Percentiles rank a stretch among this genome's conserved stretches.
These are phyloP conservation scores for Begonia loranthoides DNA, from an alignment of 306 rosid species.

Conservation along the genomic window DNA sequence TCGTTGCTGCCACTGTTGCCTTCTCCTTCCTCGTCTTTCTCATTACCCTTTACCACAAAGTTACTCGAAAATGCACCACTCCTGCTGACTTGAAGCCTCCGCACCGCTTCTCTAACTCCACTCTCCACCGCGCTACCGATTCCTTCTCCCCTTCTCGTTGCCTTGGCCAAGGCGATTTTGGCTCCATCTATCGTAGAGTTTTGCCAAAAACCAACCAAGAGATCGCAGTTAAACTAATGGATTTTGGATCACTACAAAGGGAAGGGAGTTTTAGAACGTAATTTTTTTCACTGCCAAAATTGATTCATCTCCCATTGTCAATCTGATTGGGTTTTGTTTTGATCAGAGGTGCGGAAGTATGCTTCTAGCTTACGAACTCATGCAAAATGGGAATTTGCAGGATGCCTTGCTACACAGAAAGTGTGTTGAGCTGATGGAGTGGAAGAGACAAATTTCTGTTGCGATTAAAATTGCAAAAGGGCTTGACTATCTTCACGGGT, in stretches of 20 bases:
- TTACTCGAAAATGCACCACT: conserved; percentile 41
- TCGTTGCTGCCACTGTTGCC: conserved; percentile 21
- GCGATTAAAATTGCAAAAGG: conserved; percentile 53
- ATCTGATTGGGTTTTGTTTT: conserved; percentile 61
- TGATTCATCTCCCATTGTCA: conserved; percentile 30
- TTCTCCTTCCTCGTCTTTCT: conserved; percentile 44
- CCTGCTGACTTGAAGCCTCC: conserved; percentile 44
- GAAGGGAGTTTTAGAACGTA: conserved; percentile 95
- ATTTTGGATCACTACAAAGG: conserved; percentile 63
- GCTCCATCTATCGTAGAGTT: conserved; percentile 59
- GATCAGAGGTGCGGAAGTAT: conserved; percentile 61
- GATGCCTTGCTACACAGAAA: conserved; percentile 64
- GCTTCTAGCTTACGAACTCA: conserved; percentile 60
- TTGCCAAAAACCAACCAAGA: conserved; percentile 27
- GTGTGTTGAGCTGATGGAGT: conserved; percentile 48
- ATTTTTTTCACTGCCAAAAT: conserved; percentile 64
- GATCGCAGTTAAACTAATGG: conserved; percentile 83
- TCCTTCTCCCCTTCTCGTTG: conserved; percentile 56
- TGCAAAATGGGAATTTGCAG: conserved; percentile 80
- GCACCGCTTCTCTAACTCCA: conserved; percentile 48
- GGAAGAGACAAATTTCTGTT: conserved; percentile 44
- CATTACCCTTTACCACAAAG: conserved; percentile 29
- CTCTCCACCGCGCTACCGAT: conserved; percentile 73
- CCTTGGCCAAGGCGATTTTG: conserved; percentile 90
- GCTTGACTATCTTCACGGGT: conserved; percentile 46